Conservation (phyloP, 2,329 filamentous ascomycete genomes). For the Fusarium sp. region DNA sequence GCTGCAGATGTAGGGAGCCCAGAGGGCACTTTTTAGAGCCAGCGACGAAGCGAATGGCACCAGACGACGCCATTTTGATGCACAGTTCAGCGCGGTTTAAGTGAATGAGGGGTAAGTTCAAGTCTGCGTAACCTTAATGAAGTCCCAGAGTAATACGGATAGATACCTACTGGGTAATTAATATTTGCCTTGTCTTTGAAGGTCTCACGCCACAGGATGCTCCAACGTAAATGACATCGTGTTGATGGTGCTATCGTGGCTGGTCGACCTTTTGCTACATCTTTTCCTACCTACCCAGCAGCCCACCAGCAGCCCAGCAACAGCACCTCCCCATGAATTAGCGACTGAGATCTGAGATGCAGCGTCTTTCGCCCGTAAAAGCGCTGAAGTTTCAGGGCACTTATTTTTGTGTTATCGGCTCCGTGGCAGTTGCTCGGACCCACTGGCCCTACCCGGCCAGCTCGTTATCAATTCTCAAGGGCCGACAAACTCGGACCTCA, state of each 20-base stretch:
- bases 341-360: constrained; percentile 34
- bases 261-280: neutral
- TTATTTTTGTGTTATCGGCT: neutral
- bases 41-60: constrained; percentile 62
- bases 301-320: no score
- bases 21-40: constrained; percentile 61
- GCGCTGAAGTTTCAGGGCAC: constrained; percentile 47
- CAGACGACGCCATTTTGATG: constrained; percentile 49
- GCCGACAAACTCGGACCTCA: constrained; percentile 39
- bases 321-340: neutral
- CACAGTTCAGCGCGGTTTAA: neutral
- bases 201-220: constrained; percentile 7
- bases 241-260: constrained; percentile 1
- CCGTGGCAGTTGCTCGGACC: constrained; percentile 7
- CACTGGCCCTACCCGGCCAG: constrained; percentile 19
- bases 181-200: neutral
- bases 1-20: constrained; percentile 69
- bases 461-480: constrained; percentile 12
- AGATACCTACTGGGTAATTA: no score
- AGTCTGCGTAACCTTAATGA: no score
- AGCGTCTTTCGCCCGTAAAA: constrained; percentile 45
- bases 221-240: constrained; percentile 1
- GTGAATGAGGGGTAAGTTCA: constrained; percentile 26
- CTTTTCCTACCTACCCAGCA: neutral
- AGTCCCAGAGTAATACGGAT: no score